Evolutionary conservation across 2,329 filamentous ascomycete species (phyloP).

Genomic region (Zymoseptoria brevis): DNA sequence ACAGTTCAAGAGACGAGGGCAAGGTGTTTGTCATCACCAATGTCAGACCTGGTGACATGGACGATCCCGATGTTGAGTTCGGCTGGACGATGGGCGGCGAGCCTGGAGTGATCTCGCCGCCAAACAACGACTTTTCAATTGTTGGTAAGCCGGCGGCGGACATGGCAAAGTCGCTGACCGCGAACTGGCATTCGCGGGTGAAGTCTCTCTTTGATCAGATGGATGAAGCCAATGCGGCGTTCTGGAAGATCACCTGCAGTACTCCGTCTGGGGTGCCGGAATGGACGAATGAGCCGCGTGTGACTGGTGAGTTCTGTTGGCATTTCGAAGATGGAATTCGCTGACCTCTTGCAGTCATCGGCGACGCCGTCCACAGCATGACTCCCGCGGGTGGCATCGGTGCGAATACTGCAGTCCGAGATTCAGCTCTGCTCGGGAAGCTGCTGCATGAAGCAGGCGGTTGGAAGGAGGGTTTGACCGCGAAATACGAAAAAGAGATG

Average conservation of each 20-base stretch:
- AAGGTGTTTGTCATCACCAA: slow-evolving; percentile 54
- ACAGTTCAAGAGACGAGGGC: slow-evolving; percentile 42
- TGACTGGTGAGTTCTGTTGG: slow-evolving; percentile 32
- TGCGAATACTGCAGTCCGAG: slow-evolving; percentile 50
- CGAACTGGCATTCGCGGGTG: slow-evolving; percentile 49
- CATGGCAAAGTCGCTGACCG: slow-evolving; percentile 48
- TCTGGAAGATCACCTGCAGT: slow-evolving; percentile 61
- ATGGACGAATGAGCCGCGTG: slow-evolving; percentile 51
- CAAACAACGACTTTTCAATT: slow-evolving; percentile 53
- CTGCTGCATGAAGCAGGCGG: slow-evolving; percentile 48
- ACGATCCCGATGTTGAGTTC: slow-evolving; percentile 49
- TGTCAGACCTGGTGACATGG: slow-evolving; percentile 51
- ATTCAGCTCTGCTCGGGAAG: slow-evolving; percentile 48
- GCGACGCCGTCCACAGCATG: slow-evolving; percentile 52
- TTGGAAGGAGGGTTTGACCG: slow-evolving; percentile 33
- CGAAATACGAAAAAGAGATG: slow-evolving; percentile 34
- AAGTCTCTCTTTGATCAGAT: slow-evolving; percentile 53
- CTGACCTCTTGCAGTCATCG: slow-evolving; percentile 36
- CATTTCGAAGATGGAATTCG: background rate
- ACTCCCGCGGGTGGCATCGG: slow-evolving; percentile 47
- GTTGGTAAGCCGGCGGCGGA: slow-evolving; percentile 50
- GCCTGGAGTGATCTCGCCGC: slow-evolving; percentile 50
- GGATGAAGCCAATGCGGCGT: slow-evolving; percentile 49
- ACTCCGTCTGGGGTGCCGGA: slow-evolving; percentile 51
- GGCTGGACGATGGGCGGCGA: slow-evolving; percentile 57